These are phyloP conservation scores for Lactarius vividus DNA, from an alignment of 768 basidiomycete genomes.

Conservation along the genomic window DNA sequence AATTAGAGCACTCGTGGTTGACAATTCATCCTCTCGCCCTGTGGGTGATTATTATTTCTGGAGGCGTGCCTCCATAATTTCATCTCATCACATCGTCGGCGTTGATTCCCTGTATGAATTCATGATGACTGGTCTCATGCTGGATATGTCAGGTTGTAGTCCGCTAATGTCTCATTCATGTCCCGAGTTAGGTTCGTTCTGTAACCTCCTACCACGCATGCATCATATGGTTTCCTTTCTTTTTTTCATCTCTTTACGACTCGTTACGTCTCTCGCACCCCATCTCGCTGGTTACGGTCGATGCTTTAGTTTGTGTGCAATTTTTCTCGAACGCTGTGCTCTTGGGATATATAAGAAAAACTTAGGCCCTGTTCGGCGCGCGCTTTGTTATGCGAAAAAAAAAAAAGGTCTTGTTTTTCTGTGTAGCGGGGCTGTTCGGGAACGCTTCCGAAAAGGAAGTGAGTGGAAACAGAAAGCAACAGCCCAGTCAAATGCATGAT, in stretches of 20 bases:
- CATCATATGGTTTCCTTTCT: constrained; percentile 3
- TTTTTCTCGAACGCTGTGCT: neutral
- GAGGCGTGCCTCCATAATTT: constrained; percentile 21
- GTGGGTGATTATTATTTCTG: constrained; percentile 14
- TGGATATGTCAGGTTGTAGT: constrained; percentile 23
- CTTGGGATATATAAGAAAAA: neutral
- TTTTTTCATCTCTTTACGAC: constrained; percentile 16
- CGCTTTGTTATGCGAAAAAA: neutral
- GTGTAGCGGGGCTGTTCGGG: too few relatives aligned
- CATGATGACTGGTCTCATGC: constrained; percentile 22
- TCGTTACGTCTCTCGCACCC: constrained; percentile 11
- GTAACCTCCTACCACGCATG: constrained; percentile 5
- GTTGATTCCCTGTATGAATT: constrained; percentile 25
- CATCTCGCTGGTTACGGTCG: constrained; percentile 27
- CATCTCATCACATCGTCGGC: constrained; percentile 9
- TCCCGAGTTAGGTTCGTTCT: constrained; percentile 1
- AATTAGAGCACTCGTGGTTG: constrained; percentile 16
- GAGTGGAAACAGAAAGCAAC: too few relatives aligned
- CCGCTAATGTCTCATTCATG: constrained; percentile 16
- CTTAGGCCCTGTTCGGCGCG: neutral
- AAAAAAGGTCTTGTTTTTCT: neutral
- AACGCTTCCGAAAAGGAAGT: too few relatives aligned
- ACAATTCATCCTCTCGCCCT: constrained; percentile 9
- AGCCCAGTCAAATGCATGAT: too few relatives aligned
- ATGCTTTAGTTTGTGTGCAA: constrained; percentile 18